Evolutionary conservation across 2,329 filamentous ascomycete species (phyloP).

Genomic region (Aspergillus candidus): DNA sequence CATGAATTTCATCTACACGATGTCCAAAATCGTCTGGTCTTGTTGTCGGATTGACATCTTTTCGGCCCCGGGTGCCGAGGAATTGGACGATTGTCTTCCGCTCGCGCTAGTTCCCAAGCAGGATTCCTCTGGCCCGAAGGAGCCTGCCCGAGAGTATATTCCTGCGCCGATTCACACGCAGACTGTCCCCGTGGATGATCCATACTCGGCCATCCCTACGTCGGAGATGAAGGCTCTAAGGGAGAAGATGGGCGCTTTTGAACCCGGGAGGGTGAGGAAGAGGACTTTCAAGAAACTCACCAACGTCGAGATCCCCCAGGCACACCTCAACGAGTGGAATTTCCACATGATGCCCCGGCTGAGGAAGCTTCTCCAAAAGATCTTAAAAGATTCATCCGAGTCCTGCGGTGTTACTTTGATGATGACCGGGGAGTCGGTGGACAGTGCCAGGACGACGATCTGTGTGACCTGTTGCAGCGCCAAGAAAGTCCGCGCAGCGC

Average conservation of each 20-base stretch:
- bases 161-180: conserved; percentile 7
- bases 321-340: conserved; percentile 55
- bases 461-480: conserved; percentile 57
- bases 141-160: conserved; percentile 14
- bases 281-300: conserved; percentile 41
- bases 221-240: conserved; percentile 20
- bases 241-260: conserved; percentile 19
- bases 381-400: conserved; percentile 54
- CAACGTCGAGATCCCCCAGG: conserved; percentile 49
- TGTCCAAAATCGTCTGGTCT: conserved; percentile 38
- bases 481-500: conserved; percentile 51
- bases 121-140: conserved; percentile 21
- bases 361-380: conserved; percentile 53
- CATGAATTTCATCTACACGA: conserved; percentile 41
- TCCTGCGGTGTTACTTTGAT: conserved; percentile 57
- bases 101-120: conserved; percentile 34
- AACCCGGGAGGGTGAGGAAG: conserved; percentile 30
- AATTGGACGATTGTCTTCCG: conserved; percentile 38
- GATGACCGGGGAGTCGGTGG: conserved; percentile 53
- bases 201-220: conserved; percentile 14
- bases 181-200: conserved; percentile 12
- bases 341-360: conserved; percentile 52
- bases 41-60: conserved; percentile 39
- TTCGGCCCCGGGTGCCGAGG: conserved; percentile 33
- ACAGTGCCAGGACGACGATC: conserved; percentile 55